Percentiles rank a stretch among this genome's conserved stretches.
These are phyloP conservation scores for Ceratobasidium theobromae DNA, from an alignment of 1,284 basidiomycete genomes.

Conservation along the genomic window DNA sequence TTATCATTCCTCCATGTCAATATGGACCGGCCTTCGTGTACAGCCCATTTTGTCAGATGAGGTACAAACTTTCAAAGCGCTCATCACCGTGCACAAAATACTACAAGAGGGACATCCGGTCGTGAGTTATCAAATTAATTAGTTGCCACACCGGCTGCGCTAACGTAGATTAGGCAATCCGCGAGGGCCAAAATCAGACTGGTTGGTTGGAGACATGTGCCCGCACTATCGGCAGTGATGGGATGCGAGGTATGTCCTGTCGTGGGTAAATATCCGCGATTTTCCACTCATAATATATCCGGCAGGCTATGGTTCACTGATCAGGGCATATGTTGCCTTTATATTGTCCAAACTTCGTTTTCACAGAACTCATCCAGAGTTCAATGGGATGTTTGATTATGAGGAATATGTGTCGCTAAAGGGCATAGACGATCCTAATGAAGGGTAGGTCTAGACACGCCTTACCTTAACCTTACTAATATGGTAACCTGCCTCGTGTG, in stretches of 20 bases:
- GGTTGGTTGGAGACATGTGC: constrained; percentile 96
- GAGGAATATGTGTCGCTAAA: constrained; percentile 95
- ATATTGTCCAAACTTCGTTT: constrained; percentile 93
- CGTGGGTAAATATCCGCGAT: not conserved
- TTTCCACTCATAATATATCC: constrained; percentile 17
- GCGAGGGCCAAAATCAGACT: constrained; percentile 94
- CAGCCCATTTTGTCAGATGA: constrained; percentile 94
- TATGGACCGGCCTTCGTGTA: constrained; percentile 93
- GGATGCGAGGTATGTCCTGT: constrained; percentile 62
- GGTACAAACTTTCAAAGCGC: constrained; percentile 93
- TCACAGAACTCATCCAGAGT: constrained; percentile 89
- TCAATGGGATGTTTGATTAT: constrained; percentile 96
- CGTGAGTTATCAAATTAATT: constrained; percentile 53
- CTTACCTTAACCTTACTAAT: constrained; percentile 5
- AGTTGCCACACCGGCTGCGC: not conserved
- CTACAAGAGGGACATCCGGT: constrained; percentile 93
- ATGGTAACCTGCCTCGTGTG: constrained; percentile 31
- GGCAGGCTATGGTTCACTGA: constrained; percentile 85
- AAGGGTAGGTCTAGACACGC: constrained; percentile 65
- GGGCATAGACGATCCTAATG: constrained; percentile 96
- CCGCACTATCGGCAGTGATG: constrained; percentile 80
- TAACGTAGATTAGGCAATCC: constrained; percentile 66
- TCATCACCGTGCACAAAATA: constrained; percentile 95
- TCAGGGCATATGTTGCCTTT: constrained; percentile 92
- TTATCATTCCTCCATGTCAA: constrained; percentile 94